A percentile compares a stretch with the other conserved stretches of the same genome.
These are phyloP conservation scores for Magnaporthiopsis rhizophila DNA, from an alignment of 2,329 filamentous ascomycete species.

Conservation along the genomic window DNA sequence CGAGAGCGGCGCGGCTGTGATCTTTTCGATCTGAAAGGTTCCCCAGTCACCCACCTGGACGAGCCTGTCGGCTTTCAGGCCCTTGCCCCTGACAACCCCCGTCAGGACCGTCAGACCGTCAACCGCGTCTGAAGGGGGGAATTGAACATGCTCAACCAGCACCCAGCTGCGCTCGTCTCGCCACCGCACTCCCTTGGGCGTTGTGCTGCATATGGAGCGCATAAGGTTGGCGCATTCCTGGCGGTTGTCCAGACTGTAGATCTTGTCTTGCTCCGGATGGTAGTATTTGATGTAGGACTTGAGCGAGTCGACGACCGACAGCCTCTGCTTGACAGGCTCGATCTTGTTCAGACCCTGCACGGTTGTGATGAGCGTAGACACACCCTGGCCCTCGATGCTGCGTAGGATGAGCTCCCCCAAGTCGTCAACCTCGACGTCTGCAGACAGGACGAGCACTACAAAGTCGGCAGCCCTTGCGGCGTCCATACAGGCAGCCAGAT, in stretches of 20 bases:
- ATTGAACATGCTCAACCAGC: constrained; percentile 74
- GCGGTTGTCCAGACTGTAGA: constrained; percentile 78
- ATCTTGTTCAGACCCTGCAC: constrained; percentile 73
- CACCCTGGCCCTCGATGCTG: constrained; percentile 84
- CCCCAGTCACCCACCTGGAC: constrained; percentile 93
- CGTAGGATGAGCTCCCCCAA: constrained; percentile 79
- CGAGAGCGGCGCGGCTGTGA: constrained; percentile 65
- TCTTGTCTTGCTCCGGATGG: constrained; percentile 84
- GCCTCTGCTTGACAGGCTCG: constrained; percentile 69
- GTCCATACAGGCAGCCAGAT: constrained; percentile 72
- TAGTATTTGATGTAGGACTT: constrained; percentile 93
- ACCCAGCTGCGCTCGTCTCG: constrained; percentile 94
- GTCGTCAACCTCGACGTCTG: constrained; percentile 74
- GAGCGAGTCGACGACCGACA: constrained; percentile 70
- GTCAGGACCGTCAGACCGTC: constrained; percentile 63
- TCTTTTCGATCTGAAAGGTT: constrained; percentile 84
- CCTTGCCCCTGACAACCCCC: constrained; percentile 77
- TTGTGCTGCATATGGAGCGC: constrained; percentile 82
- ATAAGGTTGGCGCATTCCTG: constrained; percentile 90
- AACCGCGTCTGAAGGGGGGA: constrained; percentile 48
- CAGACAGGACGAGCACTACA: constrained; percentile 76
- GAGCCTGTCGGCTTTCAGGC: constrained; percentile 81
- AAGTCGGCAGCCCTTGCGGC: constrained; percentile 86
- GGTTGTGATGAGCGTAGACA: constrained; percentile 83
- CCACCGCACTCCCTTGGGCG: constrained; percentile 92